These are phyloP conservation scores for Adiantum capillusveneris DNA, from an alignment of 75 land plant species.

Conservation along the genomic window DNA sequence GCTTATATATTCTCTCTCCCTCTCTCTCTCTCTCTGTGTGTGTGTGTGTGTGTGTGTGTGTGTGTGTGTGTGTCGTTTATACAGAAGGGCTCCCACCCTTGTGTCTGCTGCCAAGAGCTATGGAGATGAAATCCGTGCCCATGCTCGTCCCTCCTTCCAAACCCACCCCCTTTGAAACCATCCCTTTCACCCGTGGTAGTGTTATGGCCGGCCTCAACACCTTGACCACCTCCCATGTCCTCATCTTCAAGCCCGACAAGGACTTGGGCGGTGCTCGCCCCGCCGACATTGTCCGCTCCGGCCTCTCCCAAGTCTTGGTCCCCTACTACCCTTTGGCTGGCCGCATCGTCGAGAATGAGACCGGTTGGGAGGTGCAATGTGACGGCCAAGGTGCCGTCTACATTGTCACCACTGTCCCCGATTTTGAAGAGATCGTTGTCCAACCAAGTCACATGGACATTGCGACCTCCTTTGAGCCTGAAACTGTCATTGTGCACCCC, in stretches of 20 bases:
- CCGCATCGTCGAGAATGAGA: slow-evolving; percentile 13
- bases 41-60: too few relatives aligned
- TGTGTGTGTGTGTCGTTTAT: too few relatives aligned
- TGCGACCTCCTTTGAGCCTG: not conserved
- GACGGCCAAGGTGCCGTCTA: slow-evolving; percentile 11
- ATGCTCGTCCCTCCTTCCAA: not conserved
- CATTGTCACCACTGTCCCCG: slow-evolving; percentile 4
- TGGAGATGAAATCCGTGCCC: not conserved
- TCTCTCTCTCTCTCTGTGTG: too few relatives aligned
- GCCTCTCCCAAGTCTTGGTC: slow-evolving; percentile 20
- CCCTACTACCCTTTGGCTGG: slow-evolving; percentile 29
- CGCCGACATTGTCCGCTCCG: not conserved
- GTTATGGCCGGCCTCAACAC: slow-evolving; percentile 7
- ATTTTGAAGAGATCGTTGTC: not conserved
- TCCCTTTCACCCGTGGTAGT: not conserved
- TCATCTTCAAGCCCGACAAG: not conserved
- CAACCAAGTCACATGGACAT: not conserved
- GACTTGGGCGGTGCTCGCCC: not conserved
- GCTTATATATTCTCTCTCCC: too few relatives aligned
- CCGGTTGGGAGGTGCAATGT: slow-evolving; percentile 8
- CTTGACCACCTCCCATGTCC: not conserved
- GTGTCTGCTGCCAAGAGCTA: too few relatives aligned
- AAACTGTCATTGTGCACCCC: not conserved
- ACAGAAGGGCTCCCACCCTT: too few relatives aligned
- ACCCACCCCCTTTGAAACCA: slow-evolving; percentile 1